phyloP scores from a whole-genome alignment of 371 early-diverging fungal species.

The Nematocida homosporus region DNA sequence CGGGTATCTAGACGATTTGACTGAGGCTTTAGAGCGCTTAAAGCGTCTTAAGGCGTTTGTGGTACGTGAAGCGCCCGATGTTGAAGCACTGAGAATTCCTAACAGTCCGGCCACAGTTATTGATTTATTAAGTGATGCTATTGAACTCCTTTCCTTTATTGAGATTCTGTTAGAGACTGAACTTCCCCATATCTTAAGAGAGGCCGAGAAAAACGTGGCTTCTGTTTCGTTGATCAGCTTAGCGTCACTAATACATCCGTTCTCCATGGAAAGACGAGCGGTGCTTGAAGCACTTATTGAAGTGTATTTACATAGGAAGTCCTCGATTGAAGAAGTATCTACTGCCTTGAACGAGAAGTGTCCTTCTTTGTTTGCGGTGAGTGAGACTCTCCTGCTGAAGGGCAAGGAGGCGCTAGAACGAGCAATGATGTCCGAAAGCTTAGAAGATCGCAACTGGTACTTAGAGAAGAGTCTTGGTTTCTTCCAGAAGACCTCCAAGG shows the following conservation, averaged over 20 bases:
- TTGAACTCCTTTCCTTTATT: constrained; percentile 32
- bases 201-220: constrained; percentile 4
- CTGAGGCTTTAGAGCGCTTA: neutral
- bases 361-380: constrained; percentile 47
- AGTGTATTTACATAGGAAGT: constrained; percentile 39
- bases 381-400: constrained; percentile 41
- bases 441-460: constrained; percentile 45
- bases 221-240: neutral
- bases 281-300: constrained; percentile 39
- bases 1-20: constrained; percentile 29
- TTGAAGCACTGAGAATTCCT: neutral
- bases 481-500: constrained; percentile 33
- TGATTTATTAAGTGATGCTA: constrained; percentile 11
- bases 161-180: constrained; percentile 38
- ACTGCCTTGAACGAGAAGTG: constrained; percentile 44
- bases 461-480: constrained; percentile 38
- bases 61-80: neutral
- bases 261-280: constrained; percentile 6
- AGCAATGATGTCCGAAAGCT: neutral
- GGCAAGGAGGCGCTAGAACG: constrained; percentile 46
- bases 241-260: constrained; percentile 6
- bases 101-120: neutral
- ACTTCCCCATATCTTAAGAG: constrained; percentile 2
- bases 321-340: constrained; percentile 31
- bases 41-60: constrained; percentile 38